These are phyloP conservation scores for Amauroascus verrucosus DNA, from an alignment of 2,329 filamentous ascomycete genomes.

Conservation along the genomic window DNA sequence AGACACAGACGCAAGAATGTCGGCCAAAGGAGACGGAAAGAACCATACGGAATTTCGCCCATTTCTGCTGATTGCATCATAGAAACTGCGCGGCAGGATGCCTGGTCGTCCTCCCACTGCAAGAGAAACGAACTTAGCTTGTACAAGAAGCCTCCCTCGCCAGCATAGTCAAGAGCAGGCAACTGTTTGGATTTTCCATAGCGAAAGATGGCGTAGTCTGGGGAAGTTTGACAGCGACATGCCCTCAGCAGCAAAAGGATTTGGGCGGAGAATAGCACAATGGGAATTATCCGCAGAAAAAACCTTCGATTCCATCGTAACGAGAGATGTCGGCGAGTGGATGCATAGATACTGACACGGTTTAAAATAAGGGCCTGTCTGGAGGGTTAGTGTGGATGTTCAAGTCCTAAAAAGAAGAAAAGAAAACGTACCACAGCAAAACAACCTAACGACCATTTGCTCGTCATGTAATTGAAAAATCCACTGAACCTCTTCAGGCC, in stretches of 20 bases:
- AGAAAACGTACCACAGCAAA: constrained; percentile 55
- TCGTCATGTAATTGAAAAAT: constrained; percentile 81
- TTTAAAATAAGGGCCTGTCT: constrained; percentile 70
- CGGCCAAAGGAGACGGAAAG: constrained; percentile 55
- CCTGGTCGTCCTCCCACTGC: constrained; percentile 60
- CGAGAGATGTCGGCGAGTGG: constrained; percentile 67
- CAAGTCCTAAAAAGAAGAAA: background rate
- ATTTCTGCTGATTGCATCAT: constrained; percentile 54
- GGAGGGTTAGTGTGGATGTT: background rate
- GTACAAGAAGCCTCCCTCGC: constrained; percentile 61
- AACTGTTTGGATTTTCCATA: constrained; percentile 58
- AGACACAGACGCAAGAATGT: constrained; percentile 46
- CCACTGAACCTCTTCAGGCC: constrained; percentile 62
- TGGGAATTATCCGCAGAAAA: constrained; percentile 58
- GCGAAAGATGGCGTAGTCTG: constrained; percentile 57
- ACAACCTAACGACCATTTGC: constrained; percentile 83
- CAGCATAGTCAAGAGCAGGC: constrained; percentile 59
- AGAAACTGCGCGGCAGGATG: constrained; percentile 62
- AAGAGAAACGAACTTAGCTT: constrained; percentile 60
- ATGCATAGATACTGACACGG: constrained; percentile 85
- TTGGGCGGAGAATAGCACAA: constrained; percentile 60
- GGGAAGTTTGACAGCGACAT: constrained; percentile 83
- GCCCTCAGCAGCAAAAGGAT: constrained; percentile 63
- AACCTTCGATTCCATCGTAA: constrained; percentile 64
- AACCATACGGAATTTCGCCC: constrained; percentile 56